Percentiles rank a stretch among this genome's conserved stretches.
These are phyloP conservation scores for Neostapfia colusana DNA, from an alignment of 176 grass and related monocot species.

Conservation along the genomic window DNA sequence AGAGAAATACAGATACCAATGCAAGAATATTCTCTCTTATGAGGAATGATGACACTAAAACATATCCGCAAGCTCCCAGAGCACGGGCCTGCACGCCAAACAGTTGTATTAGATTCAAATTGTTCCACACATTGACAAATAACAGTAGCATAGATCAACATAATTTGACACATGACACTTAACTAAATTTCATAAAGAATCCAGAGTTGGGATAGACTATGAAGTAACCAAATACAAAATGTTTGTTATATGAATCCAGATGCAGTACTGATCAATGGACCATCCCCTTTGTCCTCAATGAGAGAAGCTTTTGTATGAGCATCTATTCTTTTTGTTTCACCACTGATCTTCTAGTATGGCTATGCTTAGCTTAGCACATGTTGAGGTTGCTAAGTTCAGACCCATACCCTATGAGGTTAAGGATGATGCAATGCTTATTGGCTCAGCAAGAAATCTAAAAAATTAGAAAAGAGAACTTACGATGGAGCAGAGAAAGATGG, in stretches of 20 bases:
- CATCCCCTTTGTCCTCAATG: background rate
- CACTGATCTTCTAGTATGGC: background rate
- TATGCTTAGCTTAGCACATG: background rate
- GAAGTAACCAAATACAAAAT: background rate
- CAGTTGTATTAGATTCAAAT: constrained; percentile 25
- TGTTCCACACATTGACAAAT: constrained; percentile 11
- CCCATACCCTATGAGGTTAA: background rate
- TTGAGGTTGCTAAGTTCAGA: background rate
- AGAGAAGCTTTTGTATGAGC: background rate
- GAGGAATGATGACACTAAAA: constrained; percentile 81
- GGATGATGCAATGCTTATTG: background rate
- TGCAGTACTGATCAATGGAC: background rate
- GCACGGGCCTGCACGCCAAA: constrained; percentile 60
- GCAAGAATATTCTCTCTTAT: constrained; percentile 94
- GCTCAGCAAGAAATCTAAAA: constrained; percentile 32
- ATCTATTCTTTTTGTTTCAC: background rate
- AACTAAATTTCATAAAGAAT: constrained; percentile 13
- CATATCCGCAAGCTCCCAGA: constrained; percentile 80
- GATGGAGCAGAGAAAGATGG: constrained; percentile 77
- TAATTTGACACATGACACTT: background rate
- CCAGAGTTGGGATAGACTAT: background rate
- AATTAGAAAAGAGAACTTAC: constrained; percentile 49
- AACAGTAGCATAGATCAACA: background rate
- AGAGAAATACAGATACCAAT: constrained; percentile 59
- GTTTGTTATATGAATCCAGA: background rate